Evolutionary conservation across 2,329 filamentous ascomycete genomes (phyloP).

Genomic region (Aureobasidium leucospermi): DNA sequence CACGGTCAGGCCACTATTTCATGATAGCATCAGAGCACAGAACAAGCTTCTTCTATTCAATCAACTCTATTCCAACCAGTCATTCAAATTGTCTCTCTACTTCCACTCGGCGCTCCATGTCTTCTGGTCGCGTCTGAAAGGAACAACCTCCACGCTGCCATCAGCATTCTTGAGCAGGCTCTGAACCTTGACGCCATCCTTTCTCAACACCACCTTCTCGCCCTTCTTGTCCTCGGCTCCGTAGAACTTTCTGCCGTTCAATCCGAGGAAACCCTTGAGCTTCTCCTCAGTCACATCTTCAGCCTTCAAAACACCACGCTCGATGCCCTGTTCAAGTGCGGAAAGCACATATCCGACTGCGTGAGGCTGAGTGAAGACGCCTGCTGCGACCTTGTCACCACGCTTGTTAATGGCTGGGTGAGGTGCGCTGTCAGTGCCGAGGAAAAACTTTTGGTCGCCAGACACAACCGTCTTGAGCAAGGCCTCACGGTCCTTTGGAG

Average conservation of each 20-base stretch:
- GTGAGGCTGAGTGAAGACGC: conserved; percentile 73
- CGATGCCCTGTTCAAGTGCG: conserved; percentile 56
- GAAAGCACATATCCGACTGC: conserved; percentile 59
- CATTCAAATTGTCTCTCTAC: not conserved
- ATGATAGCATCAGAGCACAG: too few species aligned
- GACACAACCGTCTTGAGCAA: conserved; percentile 57
- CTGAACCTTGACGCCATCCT: conserved; percentile 47
- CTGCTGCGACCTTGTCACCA: conserved; percentile 55
- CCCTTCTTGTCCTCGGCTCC: conserved; percentile 36
- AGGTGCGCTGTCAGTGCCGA: conserved; percentile 68
- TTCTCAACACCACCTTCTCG: conserved; percentile 51
- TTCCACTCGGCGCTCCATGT: conserved; percentile 49
- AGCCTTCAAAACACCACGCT: conserved; percentile 45
- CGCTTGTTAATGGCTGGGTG: conserved; percentile 56
- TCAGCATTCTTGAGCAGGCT: conserved; percentile 49
- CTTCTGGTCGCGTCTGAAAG: conserved; percentile 55
- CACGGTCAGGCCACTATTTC: not conserved
- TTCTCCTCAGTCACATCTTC: conserved; percentile 48
- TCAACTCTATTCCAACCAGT: not conserved
- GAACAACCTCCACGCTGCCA: conserved; percentile 52
- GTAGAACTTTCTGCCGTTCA: conserved; percentile 53
- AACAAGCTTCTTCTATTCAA: not conserved
- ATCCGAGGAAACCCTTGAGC: conserved; percentile 51
- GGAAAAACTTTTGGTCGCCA: conserved; percentile 62
- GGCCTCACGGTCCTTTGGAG: conserved; percentile 63